Base-by-base conservation (phyloP, 129 eudicot species). In the Rutidosis leptorrhynchoides region DNA sequence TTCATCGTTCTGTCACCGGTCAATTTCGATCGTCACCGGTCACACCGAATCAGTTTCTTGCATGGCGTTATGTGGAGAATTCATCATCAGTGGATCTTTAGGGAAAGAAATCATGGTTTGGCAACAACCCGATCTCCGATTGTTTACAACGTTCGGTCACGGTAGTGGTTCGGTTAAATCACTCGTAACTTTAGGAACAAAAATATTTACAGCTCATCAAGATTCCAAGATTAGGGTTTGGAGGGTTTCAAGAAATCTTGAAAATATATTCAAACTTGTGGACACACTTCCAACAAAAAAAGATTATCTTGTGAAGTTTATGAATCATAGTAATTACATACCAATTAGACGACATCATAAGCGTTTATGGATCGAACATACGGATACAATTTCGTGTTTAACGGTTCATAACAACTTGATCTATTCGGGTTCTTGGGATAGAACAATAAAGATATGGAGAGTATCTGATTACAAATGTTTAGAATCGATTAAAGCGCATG, bases 401-500 rank as follows among this genome's bases (percentile, higher is more conserved):
- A 80, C 96, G 4, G 86, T 91, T 33, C 66, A 77, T 4, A 68
- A 78, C 27, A 87, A 78, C 43, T 62, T 91, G 21, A 79, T 91
- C 16, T 91, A 85, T 21, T 91, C 98, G 2, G 97, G 90, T 46
- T 91, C 98, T 16, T 91, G 98, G 98, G 98, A 91, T 64, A 80
- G 85, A 68, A 91, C 98, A 0, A 9, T 91, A 16, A 91, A 91
- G 52, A 77, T 91, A 3, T 91, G 98, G 98, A 71, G 94, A 48
- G 20, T 85, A 0, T 72, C 85, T 3, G 95, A 88, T 80, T 88
- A 85, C 59, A 87, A 79, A 68, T 91, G 98, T 71, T 37, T 87
- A 65, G 98, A 91, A 37, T 87, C 95, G 1, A 88, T 91, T 15
- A 79, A 81, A 58, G 98, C 98, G 0, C 96, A 91, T n/a, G 90